phyloP scores from a whole-genome alignment of 208 protist genomes.

The Lotmaria passim region DNA sequence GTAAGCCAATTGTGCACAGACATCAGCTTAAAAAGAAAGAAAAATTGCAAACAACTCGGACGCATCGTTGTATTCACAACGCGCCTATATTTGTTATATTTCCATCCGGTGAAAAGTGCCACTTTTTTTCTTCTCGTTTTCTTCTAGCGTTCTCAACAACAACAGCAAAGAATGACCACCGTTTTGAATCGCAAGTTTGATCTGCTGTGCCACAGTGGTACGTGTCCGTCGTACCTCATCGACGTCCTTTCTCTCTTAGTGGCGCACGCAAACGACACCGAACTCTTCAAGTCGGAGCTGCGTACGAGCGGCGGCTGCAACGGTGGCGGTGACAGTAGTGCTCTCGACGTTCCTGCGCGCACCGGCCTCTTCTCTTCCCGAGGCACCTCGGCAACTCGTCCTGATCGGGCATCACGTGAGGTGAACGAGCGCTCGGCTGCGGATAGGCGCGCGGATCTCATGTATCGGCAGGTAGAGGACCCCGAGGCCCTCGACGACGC shows the following conservation, averaged over 20 bases:
- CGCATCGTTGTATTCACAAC: too few species aligned
- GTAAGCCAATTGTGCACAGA: too few species aligned
- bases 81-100: too few species aligned
- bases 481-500: constrained; percentile 36
- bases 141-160: background rate
- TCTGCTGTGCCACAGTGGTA: constrained; percentile 60
- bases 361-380: background rate
- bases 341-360: background rate
- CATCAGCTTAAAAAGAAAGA: too few species aligned
- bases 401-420: background rate
- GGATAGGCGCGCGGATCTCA: constrained; percentile 30
- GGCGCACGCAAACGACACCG: constrained; percentile 81
- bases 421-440: constrained; percentile 21
- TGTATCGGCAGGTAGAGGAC: constrained; percentile 34
- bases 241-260: constrained; percentile 78
- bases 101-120: too few species aligned
- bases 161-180: too few species aligned
- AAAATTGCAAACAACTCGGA: too few species aligned
- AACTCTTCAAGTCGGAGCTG: constrained; percentile 74
- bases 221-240: constrained; percentile 67
- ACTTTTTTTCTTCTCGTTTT: background rate
- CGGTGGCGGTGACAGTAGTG: background rate
- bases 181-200: constrained; percentile 74
- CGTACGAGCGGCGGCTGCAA: constrained; percentile 13
- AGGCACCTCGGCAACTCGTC: background rate